phyloP scores from a whole-genome alignment of 768 basidiomycete species.

The Naganishia randhawae region DNA sequence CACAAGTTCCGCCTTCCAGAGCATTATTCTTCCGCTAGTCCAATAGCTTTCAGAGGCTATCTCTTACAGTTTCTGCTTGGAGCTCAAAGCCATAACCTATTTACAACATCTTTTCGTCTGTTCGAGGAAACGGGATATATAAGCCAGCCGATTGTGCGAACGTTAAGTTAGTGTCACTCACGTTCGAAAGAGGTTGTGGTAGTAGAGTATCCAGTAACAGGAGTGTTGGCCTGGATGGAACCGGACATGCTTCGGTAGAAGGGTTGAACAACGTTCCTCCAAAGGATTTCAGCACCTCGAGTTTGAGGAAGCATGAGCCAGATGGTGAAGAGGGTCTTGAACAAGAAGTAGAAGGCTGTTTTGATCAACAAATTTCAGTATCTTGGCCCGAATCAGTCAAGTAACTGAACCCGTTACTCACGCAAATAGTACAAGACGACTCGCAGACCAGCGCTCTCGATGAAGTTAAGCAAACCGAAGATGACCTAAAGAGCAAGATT shows the following conservation, averaged over 20 bases:
- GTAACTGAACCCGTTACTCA: conserved; percentile 28
- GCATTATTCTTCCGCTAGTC: too few species aligned
- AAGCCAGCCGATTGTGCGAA: background rate
- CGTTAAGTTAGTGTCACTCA: conserved; percentile 31
- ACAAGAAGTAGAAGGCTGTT: conserved; percentile 88
- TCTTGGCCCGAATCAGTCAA: background rate
- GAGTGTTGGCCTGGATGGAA: conserved; percentile 38
- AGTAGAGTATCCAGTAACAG: conserved; percentile 51
- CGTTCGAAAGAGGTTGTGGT: conserved; percentile 48
- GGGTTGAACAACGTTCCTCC: conserved; percentile 72
- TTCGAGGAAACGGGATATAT: background rate
- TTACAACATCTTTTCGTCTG: conserved; percentile 50
- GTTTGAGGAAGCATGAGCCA: conserved; percentile 57
- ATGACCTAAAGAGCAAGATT: conserved; percentile 55
- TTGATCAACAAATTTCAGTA: background rate
- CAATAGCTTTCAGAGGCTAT: too few species aligned
- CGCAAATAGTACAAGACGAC: conserved; percentile 69
- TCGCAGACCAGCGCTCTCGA: conserved; percentile 79
- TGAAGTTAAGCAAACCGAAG: conserved; percentile 84
- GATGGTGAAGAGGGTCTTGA: conserved; percentile 85
- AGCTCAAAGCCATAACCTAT: background rate
- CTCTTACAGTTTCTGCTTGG: too few species aligned
- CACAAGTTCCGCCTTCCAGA: too few species aligned
- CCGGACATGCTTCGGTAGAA: conserved; percentile 54
- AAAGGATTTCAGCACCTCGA: conserved; percentile 74